A percentile compares a stretch with the other conserved stretches of the same genome.
Evolutionary conservation across 441 rosid species (phyloP).

Genomic region (Erodium texanum): DNA sequence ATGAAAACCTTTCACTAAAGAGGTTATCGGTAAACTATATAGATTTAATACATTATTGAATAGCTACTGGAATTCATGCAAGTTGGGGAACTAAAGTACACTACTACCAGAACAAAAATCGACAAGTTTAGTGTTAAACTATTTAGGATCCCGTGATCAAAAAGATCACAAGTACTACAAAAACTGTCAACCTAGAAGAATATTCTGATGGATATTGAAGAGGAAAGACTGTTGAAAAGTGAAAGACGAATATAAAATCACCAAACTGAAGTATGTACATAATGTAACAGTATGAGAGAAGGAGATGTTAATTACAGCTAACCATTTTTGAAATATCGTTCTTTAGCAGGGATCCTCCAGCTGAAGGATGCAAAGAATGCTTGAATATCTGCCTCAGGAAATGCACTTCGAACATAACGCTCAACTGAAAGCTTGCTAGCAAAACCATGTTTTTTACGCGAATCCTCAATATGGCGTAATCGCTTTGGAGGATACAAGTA

Average conservation of each 20-base stretch:
- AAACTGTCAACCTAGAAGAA: too few species aligned
- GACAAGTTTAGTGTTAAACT: background rate
- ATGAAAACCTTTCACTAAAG: too few species aligned
- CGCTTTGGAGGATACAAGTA: constrained; percentile 54
- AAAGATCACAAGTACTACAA: background rate
- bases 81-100: background rate
- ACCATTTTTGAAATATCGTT: constrained; percentile 23
- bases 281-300: constrained; percentile 2
- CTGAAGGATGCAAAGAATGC: constrained; percentile 69
- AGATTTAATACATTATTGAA: too few species aligned
- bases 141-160: background rate
- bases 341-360: constrained; percentile 53
- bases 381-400: constrained; percentile 49
- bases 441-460: constrained; percentile 27
- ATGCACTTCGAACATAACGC: constrained; percentile 29
- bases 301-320: constrained; percentile 10
- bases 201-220: background rate
- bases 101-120: background rate
- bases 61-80: background rate
- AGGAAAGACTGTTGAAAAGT: background rate
- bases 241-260: constrained; percentile 1
- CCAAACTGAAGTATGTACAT: constrained; percentile 10
- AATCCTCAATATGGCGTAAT: constrained; percentile 15
- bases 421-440: constrained; percentile 56
- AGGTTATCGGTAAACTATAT: too few species aligned